Evolutionary conservation across 2,329 filamentous ascomycete genomes (phyloP), one percentile per base, ranked within the genome.

Genomic region (Colletotrichum tabaci): DNA sequence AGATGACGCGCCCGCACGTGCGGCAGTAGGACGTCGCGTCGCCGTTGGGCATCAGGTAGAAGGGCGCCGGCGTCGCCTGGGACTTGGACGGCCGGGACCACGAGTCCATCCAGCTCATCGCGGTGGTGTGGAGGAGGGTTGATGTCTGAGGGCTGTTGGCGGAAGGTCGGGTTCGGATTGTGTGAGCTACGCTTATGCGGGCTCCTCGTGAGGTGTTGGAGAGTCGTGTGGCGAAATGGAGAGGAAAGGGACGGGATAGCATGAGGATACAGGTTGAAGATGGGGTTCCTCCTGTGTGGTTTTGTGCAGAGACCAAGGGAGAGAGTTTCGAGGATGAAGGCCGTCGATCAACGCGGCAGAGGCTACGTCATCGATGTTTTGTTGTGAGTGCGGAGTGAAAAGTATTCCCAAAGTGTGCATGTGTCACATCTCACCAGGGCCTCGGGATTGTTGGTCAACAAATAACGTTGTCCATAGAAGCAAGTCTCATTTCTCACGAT

Each of bases 1-100:
- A 84, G 49, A 90, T 89, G 2, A 88, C 83, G 50, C 88, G 82
- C 1, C 89, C 88, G 74, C 88, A 91, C 15, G 86, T 85, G 72
- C 86, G 85, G 74, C 88, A 90, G 77, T 90, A 90, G 0, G 86
- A 84, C 0, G 85, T 86, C 35, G 81, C 77, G 58, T 87, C 86
- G 53, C 84, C 83, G 2, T 82, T 81, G 0, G 80, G 77, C 1
- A 82, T 81, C 35, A 90, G 81, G 75, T 91, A 91, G 60, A 86
- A 84, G 0, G 88, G 89, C 12, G 87, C 84, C 13, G 88, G 88
- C 0, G 79, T 82, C 8, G 82, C 77, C 74, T 84, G 81, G 13
- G 78, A 78, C 61, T 84, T 84, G 53, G 76, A 77, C 0, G 82
- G 82, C 0, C 82, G 80, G 8, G 80, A 82, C 81, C 82, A 84